A percentile compares a stretch with the other conserved stretches of the same genome.
Conservation (phyloP, 176 grass and related monocot species). For the Saccharum officinarum region DNA sequence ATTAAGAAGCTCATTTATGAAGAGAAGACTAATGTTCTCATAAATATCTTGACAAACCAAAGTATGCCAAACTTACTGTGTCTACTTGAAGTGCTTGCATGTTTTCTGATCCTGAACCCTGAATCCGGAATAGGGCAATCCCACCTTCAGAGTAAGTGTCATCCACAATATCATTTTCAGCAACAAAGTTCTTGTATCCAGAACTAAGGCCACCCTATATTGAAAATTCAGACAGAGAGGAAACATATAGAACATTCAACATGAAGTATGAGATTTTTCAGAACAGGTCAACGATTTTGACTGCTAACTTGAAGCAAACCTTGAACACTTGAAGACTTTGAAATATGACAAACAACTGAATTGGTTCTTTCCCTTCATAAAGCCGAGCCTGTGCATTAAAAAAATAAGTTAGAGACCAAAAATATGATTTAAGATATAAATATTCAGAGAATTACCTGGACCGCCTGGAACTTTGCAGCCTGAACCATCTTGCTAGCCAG, state of each 20-base stretch:
- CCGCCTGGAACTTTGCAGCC: conserved; percentile 78
- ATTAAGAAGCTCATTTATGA: conserved; percentile 27
- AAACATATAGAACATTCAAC: background rate
- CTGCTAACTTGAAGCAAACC: conserved; percentile 46
- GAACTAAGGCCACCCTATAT: conserved; percentile 83
- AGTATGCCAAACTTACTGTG: conserved; percentile 49
- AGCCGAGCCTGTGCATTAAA: conserved; percentile 54
- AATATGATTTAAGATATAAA: conserved; percentile 23
- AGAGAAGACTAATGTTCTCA: conserved; percentile 13
- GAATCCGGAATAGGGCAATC: conserved; percentile 78
- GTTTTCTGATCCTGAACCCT: conserved; percentile 89
- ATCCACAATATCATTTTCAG: conserved; percentile 57
- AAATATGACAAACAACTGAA: conserved; percentile 93
- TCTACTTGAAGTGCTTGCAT: conserved; percentile 99
- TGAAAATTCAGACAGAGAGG: conserved; percentile 26
- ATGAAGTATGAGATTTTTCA: background rate
- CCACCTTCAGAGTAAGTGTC: conserved; percentile 84
- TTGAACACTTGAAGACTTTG: conserved; percentile 87
- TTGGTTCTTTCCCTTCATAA: conserved; percentile 92
- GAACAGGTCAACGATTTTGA: conserved; percentile 24
- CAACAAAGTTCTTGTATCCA: conserved; percentile 80
- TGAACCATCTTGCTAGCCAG: conserved; percentile 86
- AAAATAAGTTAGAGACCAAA: conserved; percentile 38
- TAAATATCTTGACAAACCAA: conserved; percentile 10
- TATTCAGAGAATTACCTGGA: conserved; percentile 53